Evolutionary conservation across 495 filamentous ascomycete genomes (phyloP), one percentile per base, ranked within the genome.

Genomic region (Geoglossum glabrum): DNA sequence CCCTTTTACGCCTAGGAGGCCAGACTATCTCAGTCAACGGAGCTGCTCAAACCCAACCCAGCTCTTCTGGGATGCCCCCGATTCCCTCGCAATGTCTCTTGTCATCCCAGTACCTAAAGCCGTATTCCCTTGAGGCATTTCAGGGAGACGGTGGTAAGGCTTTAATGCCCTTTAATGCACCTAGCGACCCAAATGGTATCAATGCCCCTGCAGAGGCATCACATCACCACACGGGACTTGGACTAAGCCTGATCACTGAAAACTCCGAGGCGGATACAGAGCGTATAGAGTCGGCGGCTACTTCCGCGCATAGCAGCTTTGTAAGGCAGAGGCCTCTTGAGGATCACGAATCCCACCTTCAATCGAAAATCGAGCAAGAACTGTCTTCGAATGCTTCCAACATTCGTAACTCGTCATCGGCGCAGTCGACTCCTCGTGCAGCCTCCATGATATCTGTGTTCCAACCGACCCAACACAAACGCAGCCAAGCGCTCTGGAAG

Each of bases 51-150:
- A 28, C 49, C 5, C 49, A 52, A n/a, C 25, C 26, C 15, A 45
- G 54, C 54, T 58, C 60, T 43, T 62, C 57, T 50, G 62, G 65
- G 28, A 61, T 75, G n/a, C 71, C 73, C 1, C 70, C 74, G 21
- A 73, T 78, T 46, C 75, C 73, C n/a, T 70, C 72, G 34, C 72
- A 78, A 58, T 76, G 73, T 60, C 59, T 76, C 34, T 61, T 76
- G 60, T 69, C 71, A 52, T 72, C 72, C 9, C 71, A 74, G 3
- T 57, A 64, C 58, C 5, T 56, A 25, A 45, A 23, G 1, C 1
- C 27, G 28, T 23, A 52, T 28, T 28, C 25, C 28, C 5, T 31
- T 13, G 49, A 31, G 7, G 28, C 15, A 11, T 15, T 52, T 15
- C 13, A 15, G 17, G 4, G 23, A 6, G 30, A 52, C 5, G 28